These are phyloP conservation scores for Lagenidium sp. DNA, from an alignment of 352 stramenopile genomes.

Conservation along the genomic window DNA sequence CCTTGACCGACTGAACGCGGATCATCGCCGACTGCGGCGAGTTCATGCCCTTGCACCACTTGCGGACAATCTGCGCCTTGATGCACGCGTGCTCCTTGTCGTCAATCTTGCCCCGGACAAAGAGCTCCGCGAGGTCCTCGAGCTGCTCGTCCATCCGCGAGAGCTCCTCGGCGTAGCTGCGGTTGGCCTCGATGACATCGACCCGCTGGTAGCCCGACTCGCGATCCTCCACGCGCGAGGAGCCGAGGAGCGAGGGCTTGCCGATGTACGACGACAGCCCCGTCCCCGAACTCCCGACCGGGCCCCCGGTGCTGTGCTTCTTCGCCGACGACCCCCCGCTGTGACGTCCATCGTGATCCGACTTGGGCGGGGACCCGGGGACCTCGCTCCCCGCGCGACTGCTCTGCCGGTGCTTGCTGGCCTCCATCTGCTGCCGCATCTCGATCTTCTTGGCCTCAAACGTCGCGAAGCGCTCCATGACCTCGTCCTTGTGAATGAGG, in stretches of 20 bases:
- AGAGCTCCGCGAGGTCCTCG: slow-evolving; percentile 61
- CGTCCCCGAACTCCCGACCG: background rate
- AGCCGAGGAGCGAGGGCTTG: background rate
- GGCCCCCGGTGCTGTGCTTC: slow-evolving; percentile 8
- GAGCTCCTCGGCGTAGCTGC: slow-evolving; percentile 50
- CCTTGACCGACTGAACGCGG: slow-evolving; percentile 55
- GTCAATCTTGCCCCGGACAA: slow-evolving; percentile 68
- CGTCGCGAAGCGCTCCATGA: slow-evolving; percentile 69
- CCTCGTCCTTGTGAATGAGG: slow-evolving; percentile 68
- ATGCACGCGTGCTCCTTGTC: slow-evolving; percentile 83
- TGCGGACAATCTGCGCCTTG: slow-evolving; percentile 70
- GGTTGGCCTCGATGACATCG: slow-evolving; percentile 61
- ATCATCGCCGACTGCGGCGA: slow-evolving; percentile 72
- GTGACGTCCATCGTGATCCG: too few relatives aligned
- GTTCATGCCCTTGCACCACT: slow-evolving; percentile 76
- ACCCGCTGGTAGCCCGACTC: slow-evolving; percentile 51
- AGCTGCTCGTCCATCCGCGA: slow-evolving; percentile 79
- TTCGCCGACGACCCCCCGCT: too few relatives aligned
- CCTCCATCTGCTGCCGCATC: slow-evolving; percentile 75
- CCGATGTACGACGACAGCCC: slow-evolving; percentile 52
- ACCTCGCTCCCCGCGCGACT: too few relatives aligned
- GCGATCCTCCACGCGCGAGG: slow-evolving; percentile 13
- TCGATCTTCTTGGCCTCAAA: slow-evolving; percentile 83
- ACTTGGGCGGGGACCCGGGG: slow-evolving; percentile 8
- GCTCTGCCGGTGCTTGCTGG: slow-evolving; percentile 13